A percentile compares a stretch with the other conserved stretches of the same genome.
These are phyloP conservation scores for Xylariaceae sp. DNA, from an alignment of 2,329 filamentous ascomycete species.

Conservation along the genomic window DNA sequence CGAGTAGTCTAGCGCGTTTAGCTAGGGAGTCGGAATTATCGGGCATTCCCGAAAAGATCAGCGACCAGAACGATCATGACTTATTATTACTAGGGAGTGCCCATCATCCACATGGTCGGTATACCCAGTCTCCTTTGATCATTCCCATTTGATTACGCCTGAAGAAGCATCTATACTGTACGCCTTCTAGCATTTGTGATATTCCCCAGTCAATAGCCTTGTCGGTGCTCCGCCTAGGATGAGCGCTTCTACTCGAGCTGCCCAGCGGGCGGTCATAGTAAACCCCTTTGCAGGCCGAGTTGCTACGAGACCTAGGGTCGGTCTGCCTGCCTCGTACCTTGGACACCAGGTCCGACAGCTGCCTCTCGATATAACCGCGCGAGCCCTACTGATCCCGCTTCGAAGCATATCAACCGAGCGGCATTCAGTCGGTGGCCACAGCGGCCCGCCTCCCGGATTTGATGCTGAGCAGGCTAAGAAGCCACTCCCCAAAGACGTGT, in stretches of 20 bases:
- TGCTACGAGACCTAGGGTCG: conserved; percentile 41
- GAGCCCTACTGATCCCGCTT: conserved; percentile 53
- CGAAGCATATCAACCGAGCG: conserved; percentile 56
- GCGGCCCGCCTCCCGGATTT: conserved; percentile 80
- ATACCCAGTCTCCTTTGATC: conserved; percentile 1
- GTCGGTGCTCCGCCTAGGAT: conserved; percentile 32
- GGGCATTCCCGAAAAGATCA: conserved; percentile 4
- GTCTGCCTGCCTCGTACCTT: conserved; percentile 43
- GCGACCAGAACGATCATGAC: conserved; percentile 4
- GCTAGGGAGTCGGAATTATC: neutral
- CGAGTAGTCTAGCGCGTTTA: neutral
- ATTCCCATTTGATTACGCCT: neutral
- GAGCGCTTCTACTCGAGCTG: conserved; percentile 53
- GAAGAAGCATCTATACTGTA: neutral
- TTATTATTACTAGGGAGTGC: neutral
- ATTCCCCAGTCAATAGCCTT: conserved; percentile 1
- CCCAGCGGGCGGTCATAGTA: conserved; percentile 49
- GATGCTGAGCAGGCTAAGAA: conserved; percentile 87
- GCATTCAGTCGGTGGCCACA: conserved; percentile 47
- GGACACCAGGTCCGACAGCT: conserved; percentile 44
- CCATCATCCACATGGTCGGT: conserved; percentile 7
- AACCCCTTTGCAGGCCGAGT: conserved; percentile 49
- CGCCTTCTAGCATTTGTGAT: neutral
- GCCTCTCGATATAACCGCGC: conserved; percentile 42
- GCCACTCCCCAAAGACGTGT: conserved; percentile 58